A percentile compares a stretch with the other conserved stretches of the same genome.
Evolutionary conservation across 768 basidiomycete genomes (phyloP).

Genomic region (Trametes maxima): DNA sequence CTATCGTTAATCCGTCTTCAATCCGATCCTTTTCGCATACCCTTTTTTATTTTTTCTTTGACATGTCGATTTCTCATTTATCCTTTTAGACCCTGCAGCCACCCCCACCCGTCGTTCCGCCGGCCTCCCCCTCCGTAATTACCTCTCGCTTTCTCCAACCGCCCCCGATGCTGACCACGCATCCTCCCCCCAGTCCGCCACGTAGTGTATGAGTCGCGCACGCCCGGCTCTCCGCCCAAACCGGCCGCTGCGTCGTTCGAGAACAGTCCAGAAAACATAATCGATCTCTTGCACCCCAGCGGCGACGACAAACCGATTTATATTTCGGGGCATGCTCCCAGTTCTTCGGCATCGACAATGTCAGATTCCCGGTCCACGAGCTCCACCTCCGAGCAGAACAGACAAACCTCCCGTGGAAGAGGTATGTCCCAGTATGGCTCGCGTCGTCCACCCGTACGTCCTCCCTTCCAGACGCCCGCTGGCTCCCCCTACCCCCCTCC

Average conservation of each 20-base stretch:
- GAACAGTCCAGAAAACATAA: constrained; percentile 27
- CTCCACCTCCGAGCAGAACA: constrained; percentile 25
- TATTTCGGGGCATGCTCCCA: constrained; percentile 26
- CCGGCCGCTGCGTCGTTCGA: constrained; percentile 24
- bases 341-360: constrained; percentile 25
- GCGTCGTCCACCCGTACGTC: constrained; percentile 26
- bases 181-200: constrained; percentile 4
- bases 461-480: constrained; percentile 24
- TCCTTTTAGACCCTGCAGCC: constrained; percentile 26
- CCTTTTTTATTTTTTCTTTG: constrained; percentile 21
- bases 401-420: constrained; percentile 26
- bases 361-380: constrained; percentile 25
- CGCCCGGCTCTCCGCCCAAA: constrained; percentile 19
- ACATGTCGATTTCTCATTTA: constrained; percentile 24
- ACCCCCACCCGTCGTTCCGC: constrained; percentile 22
- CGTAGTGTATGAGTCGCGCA: constrained; percentile 24
- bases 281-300: constrained; percentile 18
- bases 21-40: constrained; percentile 15
- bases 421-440: constrained; percentile 20
- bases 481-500: constrained; percentile 17
- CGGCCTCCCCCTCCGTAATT: constrained; percentile 21
- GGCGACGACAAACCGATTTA: constrained; percentile 13
- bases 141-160: neutral
- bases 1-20: constrained; percentile 7
- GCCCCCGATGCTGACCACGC: neutral